Evolutionary conservation across 805 yeast species (phyloP).

Genomic region (Candida awuae): DNA sequence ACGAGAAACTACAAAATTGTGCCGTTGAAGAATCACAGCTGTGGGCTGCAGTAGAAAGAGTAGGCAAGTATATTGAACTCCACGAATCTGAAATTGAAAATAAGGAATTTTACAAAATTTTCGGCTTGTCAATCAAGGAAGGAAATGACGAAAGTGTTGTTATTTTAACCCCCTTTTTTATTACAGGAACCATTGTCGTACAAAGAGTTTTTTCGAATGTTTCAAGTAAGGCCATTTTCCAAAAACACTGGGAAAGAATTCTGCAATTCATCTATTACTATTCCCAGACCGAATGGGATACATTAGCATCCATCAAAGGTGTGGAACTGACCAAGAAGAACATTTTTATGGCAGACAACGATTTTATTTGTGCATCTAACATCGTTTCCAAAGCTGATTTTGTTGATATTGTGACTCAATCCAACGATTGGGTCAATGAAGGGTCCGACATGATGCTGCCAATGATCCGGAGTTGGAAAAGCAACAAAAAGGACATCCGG

Average conservation of each 20-base stretch:
- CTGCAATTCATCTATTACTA: slow-evolving; percentile 2
- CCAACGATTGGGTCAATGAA: background rate
- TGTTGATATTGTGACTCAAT: background rate
- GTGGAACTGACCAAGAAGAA: background rate
- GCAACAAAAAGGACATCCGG: background rate
- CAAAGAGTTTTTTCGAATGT: slow-evolving; percentile 4
- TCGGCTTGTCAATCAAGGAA: slow-evolving; percentile 4
- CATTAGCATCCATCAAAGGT: background rate
- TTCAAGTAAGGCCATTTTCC: background rate
- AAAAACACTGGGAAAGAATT: slow-evolving; percentile 4
- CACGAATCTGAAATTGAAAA: background rate
- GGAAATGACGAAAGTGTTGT: background rate
- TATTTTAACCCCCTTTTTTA: slow-evolving; percentile 4
- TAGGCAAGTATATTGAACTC: background rate
- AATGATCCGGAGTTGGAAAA: background rate
- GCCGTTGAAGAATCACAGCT: background rate
- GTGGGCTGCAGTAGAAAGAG: background rate
- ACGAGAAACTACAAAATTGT: background rate
- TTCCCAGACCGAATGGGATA: background rate
- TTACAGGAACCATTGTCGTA: background rate
- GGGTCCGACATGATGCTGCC: background rate
- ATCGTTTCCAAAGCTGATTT: background rate
- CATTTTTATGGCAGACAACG: background rate
- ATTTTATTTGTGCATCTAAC: background rate
- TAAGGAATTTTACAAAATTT: background rate